A percentile compares a stretch with the other conserved stretches of the same genome.
Evolutionary conservation across 2,329 filamentous ascomycete genomes (phyloP).

Genomic region (Madurella fahalii): DNA sequence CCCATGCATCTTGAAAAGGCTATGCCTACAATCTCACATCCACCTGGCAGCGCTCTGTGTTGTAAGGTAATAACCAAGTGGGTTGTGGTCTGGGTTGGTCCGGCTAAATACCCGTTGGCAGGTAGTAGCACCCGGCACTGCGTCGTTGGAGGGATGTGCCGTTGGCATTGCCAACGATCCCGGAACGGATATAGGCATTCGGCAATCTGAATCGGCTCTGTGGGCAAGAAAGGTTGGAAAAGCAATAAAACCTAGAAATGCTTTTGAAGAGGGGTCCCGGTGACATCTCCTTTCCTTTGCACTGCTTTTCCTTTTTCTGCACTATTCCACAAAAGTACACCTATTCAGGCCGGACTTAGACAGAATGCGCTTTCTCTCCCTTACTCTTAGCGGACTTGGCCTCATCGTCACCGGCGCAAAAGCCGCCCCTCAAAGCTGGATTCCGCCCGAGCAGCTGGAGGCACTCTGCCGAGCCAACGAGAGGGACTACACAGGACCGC

Average conservation of each 20-base stretch:
- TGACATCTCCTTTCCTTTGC: background rate
- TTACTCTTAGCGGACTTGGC: background rate
- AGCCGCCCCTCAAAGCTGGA: slow-evolving; percentile 1
- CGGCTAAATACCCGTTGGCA: background rate
- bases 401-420: slow-evolving; percentile 1
- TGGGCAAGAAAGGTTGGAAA: background rate
- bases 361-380: too few species aligned
- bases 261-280: background rate
- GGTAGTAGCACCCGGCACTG: background rate
- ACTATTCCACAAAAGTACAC: background rate
- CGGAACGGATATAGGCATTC: slow-evolving; percentile 3
- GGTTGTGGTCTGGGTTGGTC: background rate
- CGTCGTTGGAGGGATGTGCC: background rate
- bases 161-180: slow-evolving; percentile 2
- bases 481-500: slow-evolving; percentile 3
- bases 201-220: slow-evolving; percentile 2
- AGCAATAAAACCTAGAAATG: background rate
- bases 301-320: background rate
- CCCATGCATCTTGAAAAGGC: background rate
- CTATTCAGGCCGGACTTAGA: background rate
- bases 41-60: background rate
- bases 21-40: background rate
- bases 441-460: slow-evolving; percentile 2
- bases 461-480: slow-evolving; percentile 7
- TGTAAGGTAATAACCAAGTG: background rate